A percentile compares a stretch with the other conserved stretches of the same genome.
phyloP scores from a whole-genome alignment of 2,329 filamentous ascomycete genomes.

The Chalaropsis thielavioides region DNA sequence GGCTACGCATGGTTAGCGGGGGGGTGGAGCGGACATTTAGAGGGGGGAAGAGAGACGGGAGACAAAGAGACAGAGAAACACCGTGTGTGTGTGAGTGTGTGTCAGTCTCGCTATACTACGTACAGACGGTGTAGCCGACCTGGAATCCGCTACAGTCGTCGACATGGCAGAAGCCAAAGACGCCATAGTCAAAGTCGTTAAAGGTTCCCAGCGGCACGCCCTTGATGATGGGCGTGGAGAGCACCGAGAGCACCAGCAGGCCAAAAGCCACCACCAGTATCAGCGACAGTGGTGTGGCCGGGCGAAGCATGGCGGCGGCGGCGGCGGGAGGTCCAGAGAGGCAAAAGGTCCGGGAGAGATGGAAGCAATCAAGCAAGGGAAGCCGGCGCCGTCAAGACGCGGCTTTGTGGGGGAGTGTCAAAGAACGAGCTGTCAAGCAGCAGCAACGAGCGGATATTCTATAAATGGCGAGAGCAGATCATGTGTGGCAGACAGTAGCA shows the following conservation, averaged over 20 bases:
- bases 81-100: not conserved
- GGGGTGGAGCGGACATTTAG: not conserved
- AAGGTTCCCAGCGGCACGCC: slow-evolving; percentile 70
- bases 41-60: not conserved
- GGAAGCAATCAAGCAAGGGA: slow-evolving; percentile 12
- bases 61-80: too few species aligned
- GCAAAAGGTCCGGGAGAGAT: slow-evolving; percentile 19
- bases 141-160: slow-evolving; percentile 53
- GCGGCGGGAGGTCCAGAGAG: slow-evolving; percentile 20
- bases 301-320: slow-evolving; percentile 58
- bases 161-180: slow-evolving; percentile 71
- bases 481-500: not conserved
- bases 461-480: not conserved
- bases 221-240: slow-evolving; percentile 84
- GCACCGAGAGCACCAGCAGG: slow-evolving; percentile 67
- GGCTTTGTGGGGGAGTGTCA: slow-evolving; percentile 21
- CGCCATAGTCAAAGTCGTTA: slow-evolving; percentile 67
- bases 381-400: slow-evolving; percentile 34
- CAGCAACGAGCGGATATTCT: not conserved
- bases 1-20: slow-evolving; percentile 15
- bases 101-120: slow-evolving; percentile 24
- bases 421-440: not conserved
- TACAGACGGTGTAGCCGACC: slow-evolving; percentile 78
- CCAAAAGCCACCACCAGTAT: slow-evolving; percentile 75
- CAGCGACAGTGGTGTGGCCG: slow-evolving; percentile 79